phyloP scores from a whole-genome alignment of 139 green algal genomes.

The Mychonastes homosphaera region DNA sequence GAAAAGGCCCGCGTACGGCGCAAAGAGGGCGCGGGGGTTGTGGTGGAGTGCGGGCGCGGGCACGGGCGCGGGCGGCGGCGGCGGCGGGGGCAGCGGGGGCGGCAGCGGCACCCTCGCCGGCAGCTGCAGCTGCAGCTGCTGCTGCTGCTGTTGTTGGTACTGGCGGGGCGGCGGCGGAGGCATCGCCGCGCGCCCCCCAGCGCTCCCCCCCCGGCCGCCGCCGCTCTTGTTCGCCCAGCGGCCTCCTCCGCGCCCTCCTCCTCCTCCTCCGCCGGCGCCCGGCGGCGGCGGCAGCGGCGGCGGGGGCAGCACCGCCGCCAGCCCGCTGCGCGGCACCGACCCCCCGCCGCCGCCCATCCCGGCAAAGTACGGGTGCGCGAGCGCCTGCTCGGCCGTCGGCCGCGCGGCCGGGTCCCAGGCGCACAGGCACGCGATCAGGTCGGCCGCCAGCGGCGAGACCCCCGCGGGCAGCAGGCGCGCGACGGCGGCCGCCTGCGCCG shows the following conservation, averaged over 20 bases:
- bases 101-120: not conserved
- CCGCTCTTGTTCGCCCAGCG: not conserved
- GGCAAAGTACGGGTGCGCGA: conserved; percentile 79
- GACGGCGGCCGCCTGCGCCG: no score
- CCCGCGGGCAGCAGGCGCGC: no score
- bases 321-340: no score
- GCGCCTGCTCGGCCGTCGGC: conserved; percentile 68
- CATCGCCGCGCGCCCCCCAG: not conserved
- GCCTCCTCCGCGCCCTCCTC: not conserved
- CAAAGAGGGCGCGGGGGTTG: no score
- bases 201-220: not conserved
- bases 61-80: not conserved
- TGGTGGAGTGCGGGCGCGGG: no score
- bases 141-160: conserved; percentile 3
- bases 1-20: no score
- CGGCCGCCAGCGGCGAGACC: no score
- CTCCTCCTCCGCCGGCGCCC: no score
- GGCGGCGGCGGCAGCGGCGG: no score
- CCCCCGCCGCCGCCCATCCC: no score
- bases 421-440: conserved; percentile 72
- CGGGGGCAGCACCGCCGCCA: no score
- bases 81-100: not conserved
- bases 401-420: conserved; percentile 74
- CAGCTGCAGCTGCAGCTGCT: not conserved
- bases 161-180: not conserved